These are phyloP conservation scores for Colletotrichum liriopes DNA, from an alignment of 2,329 filamentous ascomycete species.

Conservation along the genomic window DNA sequence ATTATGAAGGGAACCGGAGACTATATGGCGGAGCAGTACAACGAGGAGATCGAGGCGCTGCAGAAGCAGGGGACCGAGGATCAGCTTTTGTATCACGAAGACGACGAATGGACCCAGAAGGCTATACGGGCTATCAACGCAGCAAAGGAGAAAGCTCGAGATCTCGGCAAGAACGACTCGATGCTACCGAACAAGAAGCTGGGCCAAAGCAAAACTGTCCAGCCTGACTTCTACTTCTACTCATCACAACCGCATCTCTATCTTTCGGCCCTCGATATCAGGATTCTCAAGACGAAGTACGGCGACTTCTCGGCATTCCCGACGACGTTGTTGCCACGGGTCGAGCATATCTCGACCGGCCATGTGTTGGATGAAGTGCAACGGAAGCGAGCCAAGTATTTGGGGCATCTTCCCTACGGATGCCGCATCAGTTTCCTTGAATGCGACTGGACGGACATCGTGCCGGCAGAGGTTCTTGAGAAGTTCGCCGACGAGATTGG, in stretches of 20 bases:
- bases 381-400: slow-evolving; percentile 87
- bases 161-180: slow-evolving; percentile 55
- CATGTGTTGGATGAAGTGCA: slow-evolving; percentile 90
- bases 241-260: slow-evolving; percentile 90
- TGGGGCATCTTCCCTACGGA: slow-evolving; percentile 89
- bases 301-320: slow-evolving; percentile 87
- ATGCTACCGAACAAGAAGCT: slow-evolving; percentile 40
- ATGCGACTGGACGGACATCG: slow-evolving; percentile 95
- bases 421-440: slow-evolving; percentile 93
- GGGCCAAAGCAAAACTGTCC: slow-evolving; percentile 36
- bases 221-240: slow-evolving; percentile 85
- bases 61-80: slow-evolving; percentile 87
- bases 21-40: slow-evolving; percentile 88
- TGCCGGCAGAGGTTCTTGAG: slow-evolving; percentile 81
- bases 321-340: slow-evolving; percentile 86
- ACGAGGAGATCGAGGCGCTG: slow-evolving; percentile 83
- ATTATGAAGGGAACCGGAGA: slow-evolving; percentile 94
- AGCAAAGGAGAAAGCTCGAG: slow-evolving; percentile 80
- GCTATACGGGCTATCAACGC: slow-evolving; percentile 83
- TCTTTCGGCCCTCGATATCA: slow-evolving; percentile 90
- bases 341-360: slow-evolving; percentile 91
- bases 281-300: slow-evolving; percentile 91
- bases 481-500: slow-evolving; percentile 85
- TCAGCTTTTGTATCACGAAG: slow-evolving; percentile 90
- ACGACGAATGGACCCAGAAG: slow-evolving; percentile 92